A percentile compares a stretch with the other conserved stretches of the same genome.
phyloP scores from a whole-genome alignment of 495 filamentous ascomycete species.

The Apiosordaria backusii region DNA sequence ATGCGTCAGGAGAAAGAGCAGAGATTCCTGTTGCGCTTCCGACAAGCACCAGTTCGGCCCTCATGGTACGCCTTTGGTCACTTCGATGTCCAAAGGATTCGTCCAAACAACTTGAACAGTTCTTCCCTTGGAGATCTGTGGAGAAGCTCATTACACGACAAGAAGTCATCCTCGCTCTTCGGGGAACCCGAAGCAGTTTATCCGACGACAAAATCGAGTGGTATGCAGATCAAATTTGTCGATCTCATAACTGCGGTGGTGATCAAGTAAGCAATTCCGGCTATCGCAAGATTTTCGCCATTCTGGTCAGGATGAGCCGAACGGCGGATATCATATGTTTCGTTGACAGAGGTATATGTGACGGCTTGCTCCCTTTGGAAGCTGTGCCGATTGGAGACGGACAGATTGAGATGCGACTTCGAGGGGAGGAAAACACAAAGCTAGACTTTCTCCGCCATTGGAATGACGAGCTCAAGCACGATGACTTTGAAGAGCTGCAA shows the following conservation, averaged over 20 bases:
- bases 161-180: neutral
- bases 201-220: neutral
- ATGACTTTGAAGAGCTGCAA: constrained; percentile 6
- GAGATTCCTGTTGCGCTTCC: neutral
- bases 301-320: constrained; percentile 3
- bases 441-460: constrained; percentile 6
- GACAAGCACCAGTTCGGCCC: neutral
- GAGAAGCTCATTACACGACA: neutral
- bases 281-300: constrained; percentile 14
- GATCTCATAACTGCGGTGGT: neutral
- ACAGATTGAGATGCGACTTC: constrained; percentile 1
- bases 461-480: constrained; percentile 5
- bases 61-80: neutral
- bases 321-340: constrained; percentile 1
- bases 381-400: neutral
- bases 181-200: neutral
- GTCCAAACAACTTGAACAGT: neutral
- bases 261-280: neutral
- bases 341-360: constrained; percentile 8
- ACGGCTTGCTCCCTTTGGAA: constrained; percentile 10
- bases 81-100: neutral
- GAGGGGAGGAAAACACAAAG: neutral
- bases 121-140: constrained; percentile 1
- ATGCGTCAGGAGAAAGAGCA: neutral
- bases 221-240: constrained; percentile 4